phyloP scores from a whole-genome alignment of 2,329 filamentous ascomycete genomes.

The Sarocladium brachiariae region DNA sequence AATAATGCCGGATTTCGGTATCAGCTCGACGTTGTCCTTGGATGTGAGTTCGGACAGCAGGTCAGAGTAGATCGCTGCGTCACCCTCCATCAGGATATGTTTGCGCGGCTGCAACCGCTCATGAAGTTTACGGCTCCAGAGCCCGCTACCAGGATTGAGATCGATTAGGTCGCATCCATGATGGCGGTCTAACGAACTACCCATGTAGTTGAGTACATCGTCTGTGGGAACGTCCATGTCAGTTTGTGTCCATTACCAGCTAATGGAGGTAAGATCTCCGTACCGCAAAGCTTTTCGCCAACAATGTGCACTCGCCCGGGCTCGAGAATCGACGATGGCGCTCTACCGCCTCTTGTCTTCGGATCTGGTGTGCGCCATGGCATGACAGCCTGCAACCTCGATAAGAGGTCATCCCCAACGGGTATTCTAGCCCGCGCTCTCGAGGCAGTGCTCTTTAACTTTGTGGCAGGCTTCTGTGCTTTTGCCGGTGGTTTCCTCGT shows the following conservation, averaged over 20 bases:
- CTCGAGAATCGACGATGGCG: not conserved
- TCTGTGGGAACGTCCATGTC: constrained; percentile 41
- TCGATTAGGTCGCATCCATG: constrained; percentile 80
- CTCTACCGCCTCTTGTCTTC: constrained; percentile 11
- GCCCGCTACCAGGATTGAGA: constrained; percentile 70
- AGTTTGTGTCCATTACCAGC: not conserved
- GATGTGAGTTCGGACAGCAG: constrained; percentile 54
- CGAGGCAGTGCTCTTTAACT: not conserved
- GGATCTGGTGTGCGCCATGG: not conserved
- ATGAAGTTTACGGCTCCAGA: constrained; percentile 75
- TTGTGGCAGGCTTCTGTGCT: not conserved
- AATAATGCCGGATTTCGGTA: constrained; percentile 51
- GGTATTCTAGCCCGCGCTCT: no score
- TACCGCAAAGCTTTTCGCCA: constrained; percentile 43
- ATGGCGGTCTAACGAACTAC: constrained; percentile 60
- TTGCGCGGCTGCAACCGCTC: constrained; percentile 67
- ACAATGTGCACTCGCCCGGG: constrained; percentile 43
- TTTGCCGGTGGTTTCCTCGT: not conserved
- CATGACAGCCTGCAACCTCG: not conserved
- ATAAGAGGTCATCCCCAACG: not conserved
- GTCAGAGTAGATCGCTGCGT: constrained; percentile 48
- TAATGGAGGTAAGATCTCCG: constrained; percentile 10
- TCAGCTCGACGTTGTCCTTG: constrained; percentile 39
- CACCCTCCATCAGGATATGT: constrained; percentile 77
- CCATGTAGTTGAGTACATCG: constrained; percentile 64